Base-by-base conservation (phyloP, 73 alveolate species). In the Urostyla sp. region DNA sequence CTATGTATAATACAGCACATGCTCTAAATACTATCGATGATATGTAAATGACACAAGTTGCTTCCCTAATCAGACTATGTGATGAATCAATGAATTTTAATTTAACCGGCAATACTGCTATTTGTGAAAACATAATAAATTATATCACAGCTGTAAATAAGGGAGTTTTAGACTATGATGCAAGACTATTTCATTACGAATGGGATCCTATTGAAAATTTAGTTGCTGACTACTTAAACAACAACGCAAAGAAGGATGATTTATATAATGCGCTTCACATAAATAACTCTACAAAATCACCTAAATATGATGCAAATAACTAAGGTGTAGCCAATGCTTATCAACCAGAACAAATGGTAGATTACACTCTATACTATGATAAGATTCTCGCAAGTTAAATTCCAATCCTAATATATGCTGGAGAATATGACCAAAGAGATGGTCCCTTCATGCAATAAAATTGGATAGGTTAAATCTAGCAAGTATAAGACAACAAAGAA, bases 361-460 rank as follows among this genome's bases (percentile, higher is more conserved):
- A 69, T 55, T 69, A 69, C 72, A 48, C 63, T 49, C 24, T 43
- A 8, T 69, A 10, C 56, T 69, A 69, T 48, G 83, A 69, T 69
- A 45, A 34, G 5, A 49, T 46, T 5, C 31, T 59, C 10, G 48
- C 31, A 3, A 45, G 43, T n/a, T 21, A 38, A 1, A 54, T 48
- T 7, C 56, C 56, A 0, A 6, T 69, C 37, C 37, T 69, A 13
- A 45, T 69, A 16, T 69, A 69, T 49, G 67, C 83, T 27, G 83
- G 83, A 24, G 83, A 69, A 35, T 69, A 69, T 31, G 83, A 69
- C 48, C 72, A 48, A 69, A 69, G 72, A 69, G 83, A 69, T 32
- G 83, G 83, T 34, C 72, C 83, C 2, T 37, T 32, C 3, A 21
- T 69, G 0, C 72, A 69, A 49, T 53, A 10, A 27, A 44, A 8